These are phyloP conservation scores for Plasmodium adleri DNA, from an alignment of 169 alveolate genomes.

Conservation along the genomic window DNA sequence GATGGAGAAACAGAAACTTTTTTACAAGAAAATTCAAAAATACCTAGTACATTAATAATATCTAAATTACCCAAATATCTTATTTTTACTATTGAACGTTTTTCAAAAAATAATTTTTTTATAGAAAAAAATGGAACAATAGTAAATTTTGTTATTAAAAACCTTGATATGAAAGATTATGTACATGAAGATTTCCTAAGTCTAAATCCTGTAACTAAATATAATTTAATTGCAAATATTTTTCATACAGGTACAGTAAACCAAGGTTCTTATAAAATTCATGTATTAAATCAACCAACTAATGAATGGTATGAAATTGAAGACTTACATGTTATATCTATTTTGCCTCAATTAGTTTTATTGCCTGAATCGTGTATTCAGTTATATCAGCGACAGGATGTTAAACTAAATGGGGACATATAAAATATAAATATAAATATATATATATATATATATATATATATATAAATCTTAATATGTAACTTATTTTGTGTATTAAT, in stretches of 20 bases:
- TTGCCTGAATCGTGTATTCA: constrained; percentile 92
- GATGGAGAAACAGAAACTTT: constrained; percentile 95
- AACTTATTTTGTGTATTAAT: too few relatives aligned
- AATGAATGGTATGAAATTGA: constrained; percentile 98
- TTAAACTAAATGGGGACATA: constrained; percentile 76
- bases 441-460: too few relatives aligned
- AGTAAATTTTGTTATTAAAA: constrained; percentile 96
- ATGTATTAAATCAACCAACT: constrained; percentile 91
- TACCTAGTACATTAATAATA: constrained; percentile 76
- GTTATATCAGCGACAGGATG: constrained; percentile 87
- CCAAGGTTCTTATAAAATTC: constrained; percentile 94
- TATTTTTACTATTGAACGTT: constrained; percentile 94
- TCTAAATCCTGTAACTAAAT: constrained; percentile 87
- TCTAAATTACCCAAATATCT: constrained; percentile 92
- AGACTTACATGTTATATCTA: constrained; percentile 95
- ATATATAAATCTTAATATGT: too few relatives aligned
- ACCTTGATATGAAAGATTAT: constrained; percentile 91
- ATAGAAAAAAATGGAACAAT: constrained; percentile 99
- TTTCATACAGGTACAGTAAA: constrained; percentile 97
- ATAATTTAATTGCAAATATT: constrained; percentile 94
- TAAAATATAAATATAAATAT: too few relatives aligned
- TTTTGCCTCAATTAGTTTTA: constrained; percentile 96
- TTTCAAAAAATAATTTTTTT: constrained; percentile 95
- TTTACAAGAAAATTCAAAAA: constrained; percentile 50
- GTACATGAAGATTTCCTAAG: constrained; percentile 84